Percentiles rank a stretch among this genome's conserved stretches.
Evolutionary conservation across 306 rosid species (phyloP).

Genomic region (Oxytropis ochrocephala): DNA sequence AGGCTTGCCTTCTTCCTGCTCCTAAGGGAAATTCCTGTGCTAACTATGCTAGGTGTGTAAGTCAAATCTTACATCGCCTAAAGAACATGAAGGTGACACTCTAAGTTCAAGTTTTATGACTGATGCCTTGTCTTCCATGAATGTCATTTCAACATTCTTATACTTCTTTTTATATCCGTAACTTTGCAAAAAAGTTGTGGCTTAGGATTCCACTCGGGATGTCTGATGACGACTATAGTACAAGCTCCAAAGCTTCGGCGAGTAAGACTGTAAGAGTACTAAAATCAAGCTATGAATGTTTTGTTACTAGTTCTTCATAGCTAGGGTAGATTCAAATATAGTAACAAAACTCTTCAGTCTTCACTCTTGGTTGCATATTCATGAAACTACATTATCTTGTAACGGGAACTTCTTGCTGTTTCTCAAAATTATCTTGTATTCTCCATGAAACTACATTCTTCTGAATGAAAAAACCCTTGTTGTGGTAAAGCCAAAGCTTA

Average conservation of each 20-base stretch:
- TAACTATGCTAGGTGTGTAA: constrained; percentile 1
- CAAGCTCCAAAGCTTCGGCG: constrained; percentile 33
- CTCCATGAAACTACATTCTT: background rate
- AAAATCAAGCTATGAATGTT: too few species aligned
- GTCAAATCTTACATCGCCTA: background rate
- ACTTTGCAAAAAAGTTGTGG: constrained; percentile 45
- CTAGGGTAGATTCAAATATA: too few species aligned
- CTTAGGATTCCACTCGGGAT: constrained; percentile 62
- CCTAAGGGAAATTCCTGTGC: constrained; percentile 45
- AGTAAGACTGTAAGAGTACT: constrained; percentile 20
- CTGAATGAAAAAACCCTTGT: background rate
- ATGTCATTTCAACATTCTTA: background rate
- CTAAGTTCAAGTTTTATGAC: background rate
- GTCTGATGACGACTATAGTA: constrained; percentile 42
- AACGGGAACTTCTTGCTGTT: background rate
- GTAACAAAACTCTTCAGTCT: background rate
- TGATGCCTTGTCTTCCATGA: background rate
- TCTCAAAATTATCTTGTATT: background rate
- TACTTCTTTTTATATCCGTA: constrained; percentile 7
- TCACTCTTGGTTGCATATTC: background rate
- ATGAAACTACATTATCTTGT: background rate
- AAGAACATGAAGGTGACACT: constrained; percentile 7
- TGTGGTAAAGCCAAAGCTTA: background rate
- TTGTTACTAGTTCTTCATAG: too few species aligned
- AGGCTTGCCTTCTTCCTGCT: constrained; percentile 84